Percentiles rank a stretch among this genome's conserved stretches.
These are phyloP conservation scores for Hirsutella rhossiliensis DNA, from an alignment of 2,329 filamentous ascomycete species.

Conservation along the genomic window DNA sequence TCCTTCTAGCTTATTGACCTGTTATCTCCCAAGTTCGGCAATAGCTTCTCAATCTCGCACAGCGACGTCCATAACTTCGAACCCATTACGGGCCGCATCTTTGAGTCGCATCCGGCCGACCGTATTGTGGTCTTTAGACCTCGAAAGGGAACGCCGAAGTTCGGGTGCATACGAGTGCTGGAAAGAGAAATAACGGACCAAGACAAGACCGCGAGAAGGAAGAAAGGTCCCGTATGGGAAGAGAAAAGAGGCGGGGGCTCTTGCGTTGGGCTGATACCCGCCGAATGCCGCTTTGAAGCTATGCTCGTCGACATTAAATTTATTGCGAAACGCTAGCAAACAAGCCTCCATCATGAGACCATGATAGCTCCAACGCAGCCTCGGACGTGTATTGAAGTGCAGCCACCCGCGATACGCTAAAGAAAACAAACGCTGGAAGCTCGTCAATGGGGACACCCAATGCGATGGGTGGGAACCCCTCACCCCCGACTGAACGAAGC, in stretches of 20 bases:
- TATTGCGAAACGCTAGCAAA: background rate
- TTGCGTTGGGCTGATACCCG: background rate
- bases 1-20: background rate
- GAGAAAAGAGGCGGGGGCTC: background rate
- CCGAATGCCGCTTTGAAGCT: background rate
- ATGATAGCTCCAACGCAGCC: background rate
- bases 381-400: background rate
- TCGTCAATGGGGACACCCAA: background rate
- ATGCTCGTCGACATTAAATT: background rate
- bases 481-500: background rate
- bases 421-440: background rate
- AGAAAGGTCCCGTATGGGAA: background rate
- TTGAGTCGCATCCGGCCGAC: background rate
- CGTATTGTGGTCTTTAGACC: background rate
- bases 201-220: background rate
- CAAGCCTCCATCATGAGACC: too few relatives aligned
- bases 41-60: background rate
- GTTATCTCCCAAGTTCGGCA: background rate
- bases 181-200: background rate
- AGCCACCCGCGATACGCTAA: background rate
- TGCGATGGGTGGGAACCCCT: background rate
- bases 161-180: background rate
- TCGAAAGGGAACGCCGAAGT: background rate
- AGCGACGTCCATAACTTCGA: background rate
- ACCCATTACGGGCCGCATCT: too few relatives aligned